Evolutionary conservation across 1,284 basidiomycete genomes (phyloP), one percentile per base, ranked within the genome.

Genomic region (Sporisorium graminicola): DNA sequence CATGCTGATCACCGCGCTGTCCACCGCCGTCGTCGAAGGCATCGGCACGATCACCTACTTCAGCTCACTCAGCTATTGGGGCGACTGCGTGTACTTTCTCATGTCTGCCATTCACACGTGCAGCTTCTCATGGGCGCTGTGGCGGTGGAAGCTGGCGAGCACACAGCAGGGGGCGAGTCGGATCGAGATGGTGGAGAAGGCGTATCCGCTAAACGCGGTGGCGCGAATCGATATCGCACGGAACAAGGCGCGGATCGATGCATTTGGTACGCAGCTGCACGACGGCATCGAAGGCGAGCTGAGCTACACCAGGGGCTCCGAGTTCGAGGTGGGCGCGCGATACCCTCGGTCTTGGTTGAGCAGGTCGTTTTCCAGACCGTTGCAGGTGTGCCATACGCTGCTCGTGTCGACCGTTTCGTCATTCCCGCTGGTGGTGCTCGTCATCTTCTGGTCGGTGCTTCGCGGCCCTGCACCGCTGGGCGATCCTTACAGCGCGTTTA

Each of bases 371-470:
- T 53, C 64, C 24, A 22, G 77, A 0, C 58, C 70, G 20, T 47
- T 83, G 31, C 74, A 68, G 33, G 37, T 73, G 24, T 55, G 31
- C 33, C 66, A 69, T 27, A 61, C 62, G 9, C 46, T 79, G 37
- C 61, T 79, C 16, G 66, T 74, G 9, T 60, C 57, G 5, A 79
- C 77, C 2, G 63, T 79, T 5, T 58, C 58, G 27, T 46, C 61
- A 2, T 57, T 73, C 91, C 91, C 92, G 5, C 86, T 93, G 61
- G 80, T 93, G 24, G 91, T 92, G 1, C 91, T 91, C 0, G 86
- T 88, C 35, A 90, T 92, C 0, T 93, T 87, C 80, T 93, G 92
- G 92, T 78, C 87, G 0, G 77, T 92, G 8, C 86, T 92, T 3
- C 82, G 85, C 5, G 70, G 64, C 0, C 24, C 60, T 0, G 12